Base-by-base conservation (phyloP, 2,329 filamentous ascomycete species). In the Aspergillus uvarum region DNA sequence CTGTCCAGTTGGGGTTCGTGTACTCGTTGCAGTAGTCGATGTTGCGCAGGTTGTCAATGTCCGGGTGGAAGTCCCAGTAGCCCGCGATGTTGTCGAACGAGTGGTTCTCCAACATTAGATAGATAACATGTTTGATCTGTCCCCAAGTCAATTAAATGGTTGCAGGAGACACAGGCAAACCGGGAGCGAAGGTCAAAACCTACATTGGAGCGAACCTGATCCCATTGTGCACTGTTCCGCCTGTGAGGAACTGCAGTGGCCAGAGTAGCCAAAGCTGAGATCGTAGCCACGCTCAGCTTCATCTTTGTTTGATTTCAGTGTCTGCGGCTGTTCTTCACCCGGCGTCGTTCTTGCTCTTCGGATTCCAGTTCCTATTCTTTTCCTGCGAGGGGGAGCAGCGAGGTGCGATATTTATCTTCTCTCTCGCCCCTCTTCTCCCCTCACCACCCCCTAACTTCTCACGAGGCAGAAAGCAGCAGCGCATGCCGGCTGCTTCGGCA, bases 81-180 rank as follows among this genome's bases (percentile, higher is more conserved):
- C 75, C 75, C 10, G 73, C 73, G 35, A 77, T 75, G 64, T 77
- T 78, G 64, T 78, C 75, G 56, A 77, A 76, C 11, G 70, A 75
- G 62, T 75, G 74, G 60, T 78, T 78, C 62, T 77, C 74, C 63
- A 75, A 68, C 56, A 75, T 75, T 21, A 77, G 63, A 54, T 75
- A 75, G 50, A 77, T 63, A 21, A 76, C 72, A 65, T 74, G 70
- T 61, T 74, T 72, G 59, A 73, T 72, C 70, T 74, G 38, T 19
- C 7, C 11, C 48, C 22, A 21, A 62, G 55, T 24, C 61, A 49
- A 42, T 54, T 11, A 47, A n/a, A 8, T 16, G 26, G 19, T 7
- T 2, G 19, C 35, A 26, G 6, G 8, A 47, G 14, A 19, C 16
- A 8, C 38, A 12, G 32, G 32, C 5, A 16, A 19, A 8, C 16